phyloP scores from a whole-genome alignment of 371 early-diverging fungal species.

The Furculomyces boomerangus region DNA sequence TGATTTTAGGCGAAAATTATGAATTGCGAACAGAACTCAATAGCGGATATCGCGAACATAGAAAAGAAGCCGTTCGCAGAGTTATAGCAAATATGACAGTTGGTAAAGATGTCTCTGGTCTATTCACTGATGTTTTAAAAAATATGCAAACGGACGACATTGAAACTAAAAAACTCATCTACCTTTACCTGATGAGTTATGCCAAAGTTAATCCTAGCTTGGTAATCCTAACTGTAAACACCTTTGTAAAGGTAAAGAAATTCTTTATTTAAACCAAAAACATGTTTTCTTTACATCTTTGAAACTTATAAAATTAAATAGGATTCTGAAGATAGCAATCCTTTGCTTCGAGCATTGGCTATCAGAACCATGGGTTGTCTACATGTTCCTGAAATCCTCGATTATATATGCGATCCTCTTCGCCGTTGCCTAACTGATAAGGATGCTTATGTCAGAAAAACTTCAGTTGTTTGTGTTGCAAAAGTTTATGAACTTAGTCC shows the following conservation, averaged over 20 bases:
- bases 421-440: conserved; percentile 28
- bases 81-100: conserved; percentile 93
- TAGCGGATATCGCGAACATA: conserved; percentile 78
- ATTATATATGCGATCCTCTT: conserved; percentile 32
- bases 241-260: conserved; percentile 66
- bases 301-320: conserved; percentile 10
- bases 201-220: conserved; percentile 94
- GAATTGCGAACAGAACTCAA: conserved; percentile 91
- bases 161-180: conserved; percentile 70
- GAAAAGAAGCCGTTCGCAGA: conserved; percentile 94
- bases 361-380: conserved; percentile 96
- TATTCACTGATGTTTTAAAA: conserved; percentile 82
- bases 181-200: conserved; percentile 63
- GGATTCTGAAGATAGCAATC: conserved; percentile 89
- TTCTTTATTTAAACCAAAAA: background rate
- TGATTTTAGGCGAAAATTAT: conserved; percentile 71
- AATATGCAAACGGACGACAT: conserved; percentile 98
- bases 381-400: conserved; percentile 87
- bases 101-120: conserved; percentile 66
- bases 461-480: conserved; percentile 85
- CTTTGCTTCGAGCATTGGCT: conserved; percentile 88
- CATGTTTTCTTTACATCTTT: background rate
- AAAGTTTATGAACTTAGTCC: conserved; percentile 44
- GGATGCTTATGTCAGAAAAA: conserved; percentile 72
- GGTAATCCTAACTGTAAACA: conserved; percentile 91